phyloP scores from a whole-genome alignment of 768 basidiomycete species.

The Trametes villosa region DNA sequence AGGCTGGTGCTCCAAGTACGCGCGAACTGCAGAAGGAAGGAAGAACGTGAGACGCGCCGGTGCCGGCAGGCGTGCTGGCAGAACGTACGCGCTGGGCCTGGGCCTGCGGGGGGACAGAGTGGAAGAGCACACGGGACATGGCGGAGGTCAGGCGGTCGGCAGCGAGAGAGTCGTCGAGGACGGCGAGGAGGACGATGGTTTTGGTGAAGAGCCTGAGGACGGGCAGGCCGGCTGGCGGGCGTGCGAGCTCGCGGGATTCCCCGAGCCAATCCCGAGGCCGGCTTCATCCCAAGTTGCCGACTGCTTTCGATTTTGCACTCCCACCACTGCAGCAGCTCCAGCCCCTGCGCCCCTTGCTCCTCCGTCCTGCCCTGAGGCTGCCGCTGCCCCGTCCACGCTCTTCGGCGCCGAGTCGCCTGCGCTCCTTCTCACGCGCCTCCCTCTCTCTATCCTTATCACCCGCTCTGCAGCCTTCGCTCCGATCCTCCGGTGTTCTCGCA shows the following conservation, averaged over 20 bases:
- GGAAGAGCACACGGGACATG: slow-evolving; percentile 44
- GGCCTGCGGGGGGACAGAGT: slow-evolving; percentile 32
- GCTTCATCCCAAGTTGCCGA: slow-evolving; percentile 22
- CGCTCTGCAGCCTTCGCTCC: slow-evolving; percentile 9
- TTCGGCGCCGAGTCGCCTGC: background rate
- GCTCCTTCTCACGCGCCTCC: background rate
- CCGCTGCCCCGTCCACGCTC: background rate
- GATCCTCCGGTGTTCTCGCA: slow-evolving; percentile 8
- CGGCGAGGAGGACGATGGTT: slow-evolving; percentile 15
- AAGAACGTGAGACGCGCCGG: background rate
- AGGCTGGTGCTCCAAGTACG: slow-evolving; percentile 62
- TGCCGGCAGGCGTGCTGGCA: background rate
- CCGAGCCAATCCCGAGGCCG: slow-evolving; percentile 19
- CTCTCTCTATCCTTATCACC: background rate
- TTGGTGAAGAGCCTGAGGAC: slow-evolving; percentile 5
- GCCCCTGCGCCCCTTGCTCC: slow-evolving; percentile 2
- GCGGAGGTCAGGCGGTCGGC: background rate
- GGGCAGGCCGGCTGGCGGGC: slow-evolving; percentile 9
- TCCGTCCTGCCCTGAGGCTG: background rate
- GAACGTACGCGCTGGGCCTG: slow-evolving; percentile 28
- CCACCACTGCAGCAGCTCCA: background rate
- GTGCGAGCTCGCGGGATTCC: slow-evolving; percentile 15
- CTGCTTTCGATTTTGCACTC: slow-evolving; percentile 10
- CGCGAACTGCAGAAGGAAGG: slow-evolving; percentile 25
- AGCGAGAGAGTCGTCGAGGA: slow-evolving; percentile 3